Conservation (phyloP, 1,284 basidiomycete genomes). For the Rugosomyces carneus region DNA sequence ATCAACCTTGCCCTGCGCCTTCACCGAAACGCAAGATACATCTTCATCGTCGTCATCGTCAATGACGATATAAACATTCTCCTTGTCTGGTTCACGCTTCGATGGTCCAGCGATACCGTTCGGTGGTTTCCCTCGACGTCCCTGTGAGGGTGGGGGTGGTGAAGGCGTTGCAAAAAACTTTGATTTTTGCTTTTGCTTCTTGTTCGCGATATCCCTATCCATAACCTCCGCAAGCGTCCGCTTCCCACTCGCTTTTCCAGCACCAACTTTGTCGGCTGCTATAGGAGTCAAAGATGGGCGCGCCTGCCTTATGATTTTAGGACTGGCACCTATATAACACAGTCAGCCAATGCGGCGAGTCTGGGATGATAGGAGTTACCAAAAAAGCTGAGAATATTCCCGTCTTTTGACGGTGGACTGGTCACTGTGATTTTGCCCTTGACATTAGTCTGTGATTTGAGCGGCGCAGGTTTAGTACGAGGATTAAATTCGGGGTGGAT, state of each 20-base stretch:
- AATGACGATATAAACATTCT: constrained; percentile 31
- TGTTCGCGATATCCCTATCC: constrained; percentile 53
- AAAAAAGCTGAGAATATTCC: constrained; percentile 56
- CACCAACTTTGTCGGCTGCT: constrained; percentile 28
- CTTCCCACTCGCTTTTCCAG: constrained; percentile 66
- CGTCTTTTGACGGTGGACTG: constrained; percentile 29
- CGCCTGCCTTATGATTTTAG: constrained; percentile 30
- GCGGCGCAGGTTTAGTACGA: constrained; percentile 29
- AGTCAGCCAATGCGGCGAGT: constrained; percentile 8
- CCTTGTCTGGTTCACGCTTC: constrained; percentile 35
- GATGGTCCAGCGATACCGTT: constrained; percentile 35
- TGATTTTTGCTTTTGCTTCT: constrained; percentile 41
- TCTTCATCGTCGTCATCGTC: constrained; percentile 35
- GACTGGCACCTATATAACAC: constrained; percentile 41
- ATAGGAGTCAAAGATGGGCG: constrained; percentile 18
- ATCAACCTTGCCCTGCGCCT: constrained; percentile 29
- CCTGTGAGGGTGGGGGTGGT: constrained; percentile 9
- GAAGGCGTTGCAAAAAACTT: constrained; percentile 37
- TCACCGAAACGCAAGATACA: constrained; percentile 27
- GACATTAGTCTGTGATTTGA: constrained; percentile 19
- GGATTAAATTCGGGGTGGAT: constrained; percentile 70
- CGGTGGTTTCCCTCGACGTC: constrained; percentile 9
- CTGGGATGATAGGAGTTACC: constrained; percentile 31
- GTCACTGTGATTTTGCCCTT: constrained; percentile 40
- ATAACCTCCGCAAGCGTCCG: constrained; percentile 63